phyloP scores from a whole-genome alignment of 208 protist genomes.

The Naegleria fowleri region DNA sequence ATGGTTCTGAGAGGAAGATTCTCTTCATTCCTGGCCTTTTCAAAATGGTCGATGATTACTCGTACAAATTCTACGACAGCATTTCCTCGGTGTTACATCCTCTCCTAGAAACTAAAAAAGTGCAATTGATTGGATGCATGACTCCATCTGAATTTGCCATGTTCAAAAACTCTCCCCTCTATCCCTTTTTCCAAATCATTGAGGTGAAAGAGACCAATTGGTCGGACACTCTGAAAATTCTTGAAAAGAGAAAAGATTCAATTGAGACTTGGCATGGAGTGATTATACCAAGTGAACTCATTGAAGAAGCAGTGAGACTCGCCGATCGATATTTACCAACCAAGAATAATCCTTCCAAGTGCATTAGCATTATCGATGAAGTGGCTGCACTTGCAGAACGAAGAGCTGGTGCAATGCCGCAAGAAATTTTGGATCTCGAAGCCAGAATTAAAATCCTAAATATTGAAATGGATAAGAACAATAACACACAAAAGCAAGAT shows the following conservation, averaged over 20 bases:
- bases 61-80: background rate
- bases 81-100: background rate
- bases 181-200: background rate
- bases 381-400: background rate
- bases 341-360: background rate
- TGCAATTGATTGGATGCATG: background rate
- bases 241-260: background rate
- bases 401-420: background rate
- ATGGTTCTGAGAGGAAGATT: background rate
- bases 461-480: background rate
- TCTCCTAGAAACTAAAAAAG: background rate
- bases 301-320: background rate
- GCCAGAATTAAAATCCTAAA: background rate
- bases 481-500: background rate
- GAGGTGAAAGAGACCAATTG: background rate
- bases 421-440: background rate
- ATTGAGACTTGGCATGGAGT: background rate
- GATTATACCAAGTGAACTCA: background rate
- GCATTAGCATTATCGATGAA: background rate
- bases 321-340: background rate
- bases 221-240: background rate
- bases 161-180: background rate
- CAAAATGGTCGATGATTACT: background rate
- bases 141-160: background rate
- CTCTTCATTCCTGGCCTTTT: background rate